These are phyloP conservation scores for Funneliformis caledonium DNA, from an alignment of 371 early-diverging fungal species.

Conservation along the genomic window DNA sequence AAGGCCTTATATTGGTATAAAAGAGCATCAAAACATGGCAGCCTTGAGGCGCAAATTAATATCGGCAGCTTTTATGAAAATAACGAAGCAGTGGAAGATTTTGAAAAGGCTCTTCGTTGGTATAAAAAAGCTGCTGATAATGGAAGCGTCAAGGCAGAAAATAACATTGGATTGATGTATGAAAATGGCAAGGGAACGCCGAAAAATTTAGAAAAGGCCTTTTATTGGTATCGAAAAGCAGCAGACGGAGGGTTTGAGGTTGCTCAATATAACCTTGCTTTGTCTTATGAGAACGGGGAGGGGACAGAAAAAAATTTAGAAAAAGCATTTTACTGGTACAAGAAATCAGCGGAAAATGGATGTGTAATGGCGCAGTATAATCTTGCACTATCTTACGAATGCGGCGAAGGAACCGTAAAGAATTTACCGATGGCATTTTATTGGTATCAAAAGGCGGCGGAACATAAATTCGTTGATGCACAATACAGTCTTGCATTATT, in stretches of 20 bases:
- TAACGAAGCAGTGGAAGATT: background rate
- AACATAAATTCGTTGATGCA: constrained; percentile 48
- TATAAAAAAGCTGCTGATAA: background rate
- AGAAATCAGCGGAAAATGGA: constrained; percentile 83
- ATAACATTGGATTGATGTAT: constrained; percentile 71
- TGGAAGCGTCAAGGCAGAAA: constrained; percentile 62
- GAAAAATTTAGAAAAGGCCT: constrained; percentile 53
- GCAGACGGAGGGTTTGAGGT: constrained; percentile 50
- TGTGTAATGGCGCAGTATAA: constrained; percentile 54
- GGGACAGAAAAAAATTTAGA: constrained; percentile 47
- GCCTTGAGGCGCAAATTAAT: background rate
- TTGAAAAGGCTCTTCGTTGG: background rate
- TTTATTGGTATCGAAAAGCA: constrained; percentile 56
- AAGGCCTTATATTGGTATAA: constrained; percentile 64
- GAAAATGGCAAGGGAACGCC: constrained; percentile 66
- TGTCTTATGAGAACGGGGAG: constrained; percentile 82
- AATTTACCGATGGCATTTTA: background rate
- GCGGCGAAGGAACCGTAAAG: background rate
- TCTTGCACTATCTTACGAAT: background rate
- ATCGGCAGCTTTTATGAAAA: background rate
- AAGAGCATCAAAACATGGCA: constrained; percentile 33
- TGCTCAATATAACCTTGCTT: constrained; percentile 66
- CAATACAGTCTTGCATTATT: background rate
- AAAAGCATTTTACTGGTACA: constrained; percentile 41
- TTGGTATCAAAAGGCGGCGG: background rate